Conservation (phyloP, 176 grass and related monocot genomes). For the Oryza glumipatula region DNA sequence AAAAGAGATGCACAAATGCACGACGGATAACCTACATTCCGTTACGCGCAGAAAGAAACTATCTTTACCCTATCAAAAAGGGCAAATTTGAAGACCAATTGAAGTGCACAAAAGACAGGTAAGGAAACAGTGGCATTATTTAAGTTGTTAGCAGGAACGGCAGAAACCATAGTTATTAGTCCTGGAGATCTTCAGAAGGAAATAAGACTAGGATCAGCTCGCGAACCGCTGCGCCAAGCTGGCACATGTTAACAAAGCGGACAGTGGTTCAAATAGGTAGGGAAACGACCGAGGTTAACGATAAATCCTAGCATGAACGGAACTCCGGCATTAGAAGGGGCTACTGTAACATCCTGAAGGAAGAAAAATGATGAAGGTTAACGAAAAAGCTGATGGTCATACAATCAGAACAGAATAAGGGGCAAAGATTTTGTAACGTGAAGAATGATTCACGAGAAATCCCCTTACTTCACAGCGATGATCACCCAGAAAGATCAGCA, state of each 20-base stretch:
- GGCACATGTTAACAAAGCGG: conserved; percentile 30
- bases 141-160: background rate
- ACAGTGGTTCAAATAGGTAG: background rate
- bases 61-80: background rate
- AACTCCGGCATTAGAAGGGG: background rate
- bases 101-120: background rate
- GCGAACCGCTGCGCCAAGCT: background rate
- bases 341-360: conserved; percentile 35
- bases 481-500: background rate
- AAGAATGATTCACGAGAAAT: conserved; percentile 4
- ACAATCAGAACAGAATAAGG: background rate
- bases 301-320: conserved; percentile 2
- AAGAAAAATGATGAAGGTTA: conserved; percentile 10
- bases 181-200: conserved; percentile 15
- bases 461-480: conserved; percentile 36
- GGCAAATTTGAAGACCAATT: background rate
- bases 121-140: background rate
- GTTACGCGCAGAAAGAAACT: background rate
- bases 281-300: background rate
- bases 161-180: conserved; percentile 12
- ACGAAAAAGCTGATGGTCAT: background rate
- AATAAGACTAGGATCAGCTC: background rate
- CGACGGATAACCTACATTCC: background rate
- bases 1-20: background rate
- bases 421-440: background rate